Base-by-base conservation (phyloP, 345 rosid species). In the Schrenkiella parvula region DNA sequence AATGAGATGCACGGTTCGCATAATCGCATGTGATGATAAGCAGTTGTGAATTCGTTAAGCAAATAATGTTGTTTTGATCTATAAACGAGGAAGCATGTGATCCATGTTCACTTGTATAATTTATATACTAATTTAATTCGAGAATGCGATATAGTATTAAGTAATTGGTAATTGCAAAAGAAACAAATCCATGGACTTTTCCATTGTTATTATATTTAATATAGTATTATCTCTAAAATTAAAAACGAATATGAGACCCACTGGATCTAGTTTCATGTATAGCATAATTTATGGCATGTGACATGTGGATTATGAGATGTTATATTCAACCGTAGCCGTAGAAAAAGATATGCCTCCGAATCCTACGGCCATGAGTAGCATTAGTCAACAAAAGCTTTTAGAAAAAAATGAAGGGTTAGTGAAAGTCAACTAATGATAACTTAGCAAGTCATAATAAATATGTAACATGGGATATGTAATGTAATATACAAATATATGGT, bases 1-100 rank as follows among this genome's bases (percentile, higher is more conserved):
- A 34, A 78, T 70, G 79, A 59, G 52, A 75, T 75, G 79, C 66
- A 75, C 77, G 79, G 82, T 53, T 65, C 48, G 64, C 70, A 65
- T 66, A 66, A 57, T 46, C 15, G 53, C 72, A 75, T 79, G 79
- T 63, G 62, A 58, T 59, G 59, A 59, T 54, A 78, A 53, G 63
- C 52, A 66, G 66, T 56, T 65, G 38, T 66, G 62, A 74, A 73
- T 39, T 58, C 73, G 55, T 57, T 52, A 59, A 66, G 77, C 61
- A 52, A 56, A 50, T 64, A 15, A 53, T 64, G 64, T 46, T 54
- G 57, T 64, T 56, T 46, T 54, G 57, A 54, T 55, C 13, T 17
- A 54, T 15, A 3, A 62, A 54, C 32, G 65, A 72, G 66, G 38
- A 53, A 53, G 37, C 72, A 77, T 71, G 77, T 77, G 72, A 56